Conservation (phyloP, 805 yeast species). For the Yarrowia deformans region DNA sequence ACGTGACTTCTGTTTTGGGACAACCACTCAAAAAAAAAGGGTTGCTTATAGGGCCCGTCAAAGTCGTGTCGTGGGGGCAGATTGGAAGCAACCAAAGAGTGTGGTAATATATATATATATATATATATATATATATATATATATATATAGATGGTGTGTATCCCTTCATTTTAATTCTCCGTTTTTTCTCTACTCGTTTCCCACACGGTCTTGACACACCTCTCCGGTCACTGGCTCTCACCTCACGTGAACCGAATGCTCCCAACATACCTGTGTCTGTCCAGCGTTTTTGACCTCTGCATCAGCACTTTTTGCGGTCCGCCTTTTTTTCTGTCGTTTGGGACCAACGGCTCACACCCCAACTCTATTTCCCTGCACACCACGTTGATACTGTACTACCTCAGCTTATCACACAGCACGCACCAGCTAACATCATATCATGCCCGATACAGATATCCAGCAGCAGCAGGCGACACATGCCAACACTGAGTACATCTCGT, state of each 20-base stretch:
- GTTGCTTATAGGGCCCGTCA: too few species aligned
- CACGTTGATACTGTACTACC: too few species aligned
- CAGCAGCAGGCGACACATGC: not conserved
- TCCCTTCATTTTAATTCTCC: too few species aligned
- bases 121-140: too few species aligned
- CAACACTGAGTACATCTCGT: constrained; percentile 26
- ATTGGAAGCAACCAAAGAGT: not conserved
- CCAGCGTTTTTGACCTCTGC: not conserved
- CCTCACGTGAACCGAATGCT: not conserved
- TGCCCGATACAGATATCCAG: constrained; percentile 15
- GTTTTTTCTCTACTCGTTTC: too few species aligned
- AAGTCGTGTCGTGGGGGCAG: not conserved
- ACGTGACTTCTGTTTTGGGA: constrained; percentile 28
- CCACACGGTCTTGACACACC: too few species aligned
- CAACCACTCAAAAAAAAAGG: not conserved
- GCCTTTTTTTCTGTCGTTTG: not conserved
- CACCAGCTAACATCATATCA: not conserved
- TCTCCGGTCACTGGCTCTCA: too few species aligned
- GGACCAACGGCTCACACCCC: not conserved
- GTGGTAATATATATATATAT: too few species aligned
- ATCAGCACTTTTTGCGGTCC: constrained; percentile 5
- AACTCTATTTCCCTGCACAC: not conserved
- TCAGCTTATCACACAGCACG: not conserved
- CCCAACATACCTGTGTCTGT: not conserved
- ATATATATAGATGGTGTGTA: not conserved